Base-by-base conservation (phyloP, 768 basidiomycete species). In the Russula olivacea region DNA sequence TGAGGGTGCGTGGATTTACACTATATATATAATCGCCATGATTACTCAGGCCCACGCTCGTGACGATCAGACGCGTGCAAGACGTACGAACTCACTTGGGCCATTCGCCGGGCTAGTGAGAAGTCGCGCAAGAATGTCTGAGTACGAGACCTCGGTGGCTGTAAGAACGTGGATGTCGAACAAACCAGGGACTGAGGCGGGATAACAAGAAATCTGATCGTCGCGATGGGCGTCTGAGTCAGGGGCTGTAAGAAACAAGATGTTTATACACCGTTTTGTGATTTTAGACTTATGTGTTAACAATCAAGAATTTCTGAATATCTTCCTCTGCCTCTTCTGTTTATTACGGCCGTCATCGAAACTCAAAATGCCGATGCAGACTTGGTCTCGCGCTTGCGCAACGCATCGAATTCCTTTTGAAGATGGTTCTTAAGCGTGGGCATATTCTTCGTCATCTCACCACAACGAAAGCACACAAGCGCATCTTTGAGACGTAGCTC, bases 71-170 rank as follows among this genome's bases (percentile, higher is more conserved):
- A 93, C 75, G 93, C 93, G 48, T 88, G 86, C 69, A 86, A 82
- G 75, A 89, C 93, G 8, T 96, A 96, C 68, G 86, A 95, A 73
- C 79, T 96, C 64, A 95, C 93, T 25, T 96, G 93, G 93, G 91
- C 93, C 32, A 95, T 96, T 72, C 87, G 93, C 53, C 78, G 83
- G 66, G 87, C 91, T 36, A 84, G 83, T 67, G 90, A 93, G 71
- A 80, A 79, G 55, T 84, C 84, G 64, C 83, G 84, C 64, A 70
- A 74, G 63, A 34, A 55, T 52, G 52, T 55, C 49, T 53, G 32
- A 53, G 45, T 41, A 59, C 40, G 30, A 19, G 40, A 34, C 28
- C 10, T 52, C 6, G 51, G 30, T 47, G 15, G 28, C 34, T 41
- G 30, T 50, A 41, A 21, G n/a, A 59, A 43, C 8, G 11, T 23